These are phyloP conservation scores for Candida argentea DNA, from an alignment of 805 yeast genomes.

Conservation along the genomic window DNA sequence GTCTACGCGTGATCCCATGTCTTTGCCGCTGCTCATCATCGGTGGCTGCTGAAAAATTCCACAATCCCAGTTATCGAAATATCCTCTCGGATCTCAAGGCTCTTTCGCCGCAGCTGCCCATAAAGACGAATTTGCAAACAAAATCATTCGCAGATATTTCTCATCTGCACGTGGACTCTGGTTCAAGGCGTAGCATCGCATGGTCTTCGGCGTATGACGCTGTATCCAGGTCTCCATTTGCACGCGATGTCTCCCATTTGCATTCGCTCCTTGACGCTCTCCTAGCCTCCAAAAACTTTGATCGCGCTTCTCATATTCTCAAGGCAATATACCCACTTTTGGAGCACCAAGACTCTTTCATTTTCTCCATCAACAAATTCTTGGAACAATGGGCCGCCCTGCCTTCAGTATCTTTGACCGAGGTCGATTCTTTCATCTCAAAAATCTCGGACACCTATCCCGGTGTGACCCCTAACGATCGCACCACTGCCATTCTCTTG, in stretches of 20 bases:
- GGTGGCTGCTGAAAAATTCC: no score
- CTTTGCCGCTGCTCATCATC: no score
- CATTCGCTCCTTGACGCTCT: conserved; percentile 79
- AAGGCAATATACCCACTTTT: conserved; percentile 46
- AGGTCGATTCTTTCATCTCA: conserved; percentile 34
- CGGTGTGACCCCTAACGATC: conserved; percentile 27
- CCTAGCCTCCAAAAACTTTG: conserved; percentile 51
- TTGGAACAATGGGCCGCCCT: conserved; percentile 32
- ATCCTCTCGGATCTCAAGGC: no score
- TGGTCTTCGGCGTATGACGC: conserved; percentile 35
- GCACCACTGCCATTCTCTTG: conserved; percentile 51
- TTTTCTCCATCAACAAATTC: conserved; percentile 62
- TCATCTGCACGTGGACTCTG: conserved; percentile 3
- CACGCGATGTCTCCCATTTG: conserved; percentile 52
- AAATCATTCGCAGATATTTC: conserved; percentile 8
- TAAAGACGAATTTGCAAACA: no score
- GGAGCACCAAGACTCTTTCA: conserved; percentile 35
- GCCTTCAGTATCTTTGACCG: conserved; percentile 28
- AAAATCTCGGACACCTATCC: conserved; percentile 22
- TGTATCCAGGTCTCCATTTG: conserved; percentile 31
- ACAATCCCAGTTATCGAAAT: no score
- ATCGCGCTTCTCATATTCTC: conserved; percentile 61
- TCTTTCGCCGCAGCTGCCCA: no score
- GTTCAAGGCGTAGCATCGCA: no score
- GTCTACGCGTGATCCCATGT: no score